Evolutionary conservation across 495 filamentous ascomycete genomes (phyloP), one percentile per base, ranked within the genome.

Genomic region (Aspergillus sparsus): DNA sequence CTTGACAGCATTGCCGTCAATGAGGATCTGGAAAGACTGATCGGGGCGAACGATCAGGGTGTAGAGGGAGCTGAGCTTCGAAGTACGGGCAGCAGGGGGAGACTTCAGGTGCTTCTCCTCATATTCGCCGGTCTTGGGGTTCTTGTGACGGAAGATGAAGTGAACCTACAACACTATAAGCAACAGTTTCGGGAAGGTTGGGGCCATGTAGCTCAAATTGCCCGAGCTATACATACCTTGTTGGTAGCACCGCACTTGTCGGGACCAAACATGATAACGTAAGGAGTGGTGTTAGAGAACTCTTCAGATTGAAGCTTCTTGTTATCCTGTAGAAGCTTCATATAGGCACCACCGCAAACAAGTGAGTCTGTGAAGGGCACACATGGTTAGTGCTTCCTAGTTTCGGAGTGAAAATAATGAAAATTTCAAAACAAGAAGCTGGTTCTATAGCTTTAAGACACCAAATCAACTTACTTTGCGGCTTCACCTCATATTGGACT

Each of bases 111-210:
- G 95, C 86, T 99, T 99, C 89, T 99, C 95, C 84, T 98, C 94
- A 68, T 99, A 99, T 77, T 97, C 93, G 76, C 94, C 93, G 51
- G 92, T 97, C 89, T 97, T 98, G 69, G 95, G 95, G 86, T 98
- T 99, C 89, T 98, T 99, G 90, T 98, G 95, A 74, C 94, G 93
- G 89, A 99, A 95, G 78, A 99, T 99, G 80, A 99, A 96, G 84
- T 99, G 95, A 57, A 99, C 91, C 85, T 87, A 55, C n/a, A 36
- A 46, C 10, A 16, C 47, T 32, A 16, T 69, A 6, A 69, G 64
- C 41, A 11, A 41, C 15, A 50, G 39, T 5, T 36, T 21, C 44
- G 31, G 5, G 1, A 21, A 12, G n/a, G 41, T 21, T 15, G 44
- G 9, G 8, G 44, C 18, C n/a, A 67, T 35, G 3, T 27, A 52